Conservation (phyloP, 805 yeast species). For the Candida golubevii region DNA sequence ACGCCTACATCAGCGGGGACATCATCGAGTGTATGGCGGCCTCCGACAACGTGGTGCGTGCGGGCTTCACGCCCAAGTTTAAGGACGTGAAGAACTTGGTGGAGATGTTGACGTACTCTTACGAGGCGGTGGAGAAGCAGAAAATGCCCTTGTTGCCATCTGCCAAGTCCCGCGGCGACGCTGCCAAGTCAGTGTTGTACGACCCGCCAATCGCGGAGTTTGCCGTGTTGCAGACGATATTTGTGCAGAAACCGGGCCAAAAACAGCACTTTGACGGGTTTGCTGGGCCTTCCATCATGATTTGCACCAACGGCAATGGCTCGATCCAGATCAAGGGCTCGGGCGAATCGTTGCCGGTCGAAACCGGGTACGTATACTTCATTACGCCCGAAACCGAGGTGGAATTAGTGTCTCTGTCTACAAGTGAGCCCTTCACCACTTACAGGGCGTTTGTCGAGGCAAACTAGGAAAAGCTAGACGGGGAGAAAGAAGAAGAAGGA, state of each 20-base stretch:
- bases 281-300: conserved; percentile 83
- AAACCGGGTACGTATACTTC: conserved; percentile 78
- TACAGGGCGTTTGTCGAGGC: conserved; percentile 91
- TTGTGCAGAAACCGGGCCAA: conserved; percentile 44
- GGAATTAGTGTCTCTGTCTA: conserved; percentile 50
- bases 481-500: no score
- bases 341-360: conserved; percentile 37
- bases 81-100: conserved; percentile 92
- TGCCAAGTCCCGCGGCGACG: conserved; percentile 61
- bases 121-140: conserved; percentile 88
- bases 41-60: conserved; percentile 95
- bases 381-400: conserved; percentile 73
- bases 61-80: conserved; percentile 99
- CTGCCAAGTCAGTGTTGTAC: conserved; percentile 56
- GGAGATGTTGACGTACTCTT: conserved; percentile 82
- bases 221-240: conserved; percentile 81
- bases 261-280: conserved; percentile 56
- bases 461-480: not conserved
- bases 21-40: conserved; percentile 99
- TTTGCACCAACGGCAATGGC: conserved; percentile 82
- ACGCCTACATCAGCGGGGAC: conserved; percentile 95
- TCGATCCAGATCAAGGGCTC: conserved; percentile 40
- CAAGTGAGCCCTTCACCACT: conserved; percentile 55
- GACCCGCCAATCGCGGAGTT: conserved; percentile 98
- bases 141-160: conserved; percentile 70